These are phyloP conservation scores for Sclerotiophoma versabilis DNA, from an alignment of 2,329 filamentous ascomycete genomes.

Conservation along the genomic window DNA sequence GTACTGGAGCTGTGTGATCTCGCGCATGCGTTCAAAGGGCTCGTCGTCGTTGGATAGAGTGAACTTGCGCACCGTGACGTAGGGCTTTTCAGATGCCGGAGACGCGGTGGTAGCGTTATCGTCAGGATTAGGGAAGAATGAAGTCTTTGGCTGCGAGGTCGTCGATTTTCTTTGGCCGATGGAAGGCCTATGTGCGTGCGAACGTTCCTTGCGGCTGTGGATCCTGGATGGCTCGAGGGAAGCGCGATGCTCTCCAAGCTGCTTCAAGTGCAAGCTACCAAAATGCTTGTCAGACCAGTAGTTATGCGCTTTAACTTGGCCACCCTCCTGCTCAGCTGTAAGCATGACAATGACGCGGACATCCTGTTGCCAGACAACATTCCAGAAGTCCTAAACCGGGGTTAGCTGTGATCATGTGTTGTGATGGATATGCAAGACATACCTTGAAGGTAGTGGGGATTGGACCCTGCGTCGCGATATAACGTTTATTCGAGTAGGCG, in stretches of 20 bases:
- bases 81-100: conserved; percentile 66
- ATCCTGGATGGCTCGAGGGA: conserved; percentile 72
- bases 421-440: conserved; percentile 47
- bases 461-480: conserved; percentile 95
- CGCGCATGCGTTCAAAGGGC: conserved; percentile 85
- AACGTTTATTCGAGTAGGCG: conserved; percentile 83
- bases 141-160: conserved; percentile 31
- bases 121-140: conserved; percentile 22
- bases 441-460: conserved; percentile 91
- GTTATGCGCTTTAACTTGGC: conserved; percentile 91
- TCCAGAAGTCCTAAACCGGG: conserved; percentile 85
- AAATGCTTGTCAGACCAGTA: conserved; percentile 88
- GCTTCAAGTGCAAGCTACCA: conserved; percentile 76
- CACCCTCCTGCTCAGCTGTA: conserved; percentile 91
- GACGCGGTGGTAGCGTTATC: conserved; percentile 31
- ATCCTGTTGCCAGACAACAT: conserved; percentile 95
- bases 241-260: conserved; percentile 81
- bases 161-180: conserved; percentile 47
- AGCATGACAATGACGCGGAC: conserved; percentile 95
- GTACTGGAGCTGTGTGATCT: conserved; percentile 95
- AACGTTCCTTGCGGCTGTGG: conserved; percentile 48
- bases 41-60: conserved; percentile 76
- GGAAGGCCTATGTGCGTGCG: conserved; percentile 34
- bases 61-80: conserved; percentile 86
- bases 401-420: conserved; percentile 20